These are phyloP conservation scores for Alternaria sp. DNA, from an alignment of 2,329 filamentous ascomycete species.

Conservation along the genomic window DNA sequence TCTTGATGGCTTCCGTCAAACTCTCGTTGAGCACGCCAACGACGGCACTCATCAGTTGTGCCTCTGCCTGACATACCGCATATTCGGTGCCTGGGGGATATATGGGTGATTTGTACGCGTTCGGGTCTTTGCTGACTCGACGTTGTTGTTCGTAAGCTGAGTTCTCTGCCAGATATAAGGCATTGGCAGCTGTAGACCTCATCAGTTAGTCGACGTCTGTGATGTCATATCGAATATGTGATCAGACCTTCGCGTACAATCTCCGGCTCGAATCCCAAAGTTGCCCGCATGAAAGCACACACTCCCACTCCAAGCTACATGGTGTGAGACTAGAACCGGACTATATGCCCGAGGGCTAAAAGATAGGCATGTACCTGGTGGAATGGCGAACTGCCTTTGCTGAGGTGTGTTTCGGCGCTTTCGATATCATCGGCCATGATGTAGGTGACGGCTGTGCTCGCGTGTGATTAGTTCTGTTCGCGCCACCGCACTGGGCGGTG, in stretches of 20 bases:
- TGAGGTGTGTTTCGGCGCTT: conserved; percentile 76
- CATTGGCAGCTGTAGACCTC: conserved; percentile 67
- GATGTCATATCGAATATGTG: neutral
- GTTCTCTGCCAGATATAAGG: conserved; percentile 77
- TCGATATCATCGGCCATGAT: conserved; percentile 93
- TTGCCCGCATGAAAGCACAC: conserved; percentile 82
- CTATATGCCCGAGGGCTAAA: neutral
- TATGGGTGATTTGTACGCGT: conserved; percentile 66
- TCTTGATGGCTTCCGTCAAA: conserved; percentile 86
- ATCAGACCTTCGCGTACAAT: conserved; percentile 76
- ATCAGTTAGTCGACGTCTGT: conserved; percentile 17
- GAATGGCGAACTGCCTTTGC: conserved; percentile 80
- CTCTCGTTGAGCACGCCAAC: conserved; percentile 92
- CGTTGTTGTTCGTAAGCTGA: conserved; percentile 79
- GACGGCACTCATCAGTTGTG: conserved; percentile 88
- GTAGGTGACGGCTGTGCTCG: conserved; percentile 66
- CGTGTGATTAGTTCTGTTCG: conserved; percentile 36
- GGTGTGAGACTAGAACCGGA: conserved; percentile 28
- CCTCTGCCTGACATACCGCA: conserved; percentile 81
- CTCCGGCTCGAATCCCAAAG: conserved; percentile 90
- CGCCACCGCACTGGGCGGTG: neutral
- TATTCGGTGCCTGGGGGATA: conserved; percentile 89
- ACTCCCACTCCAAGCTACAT: conserved; percentile 77
- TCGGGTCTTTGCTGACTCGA: conserved; percentile 71
- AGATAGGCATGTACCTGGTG: conserved; percentile 66